Evolutionary conservation across 805 yeast genomes (phyloP).

Genomic region (Yarrowia hollandica): DNA sequence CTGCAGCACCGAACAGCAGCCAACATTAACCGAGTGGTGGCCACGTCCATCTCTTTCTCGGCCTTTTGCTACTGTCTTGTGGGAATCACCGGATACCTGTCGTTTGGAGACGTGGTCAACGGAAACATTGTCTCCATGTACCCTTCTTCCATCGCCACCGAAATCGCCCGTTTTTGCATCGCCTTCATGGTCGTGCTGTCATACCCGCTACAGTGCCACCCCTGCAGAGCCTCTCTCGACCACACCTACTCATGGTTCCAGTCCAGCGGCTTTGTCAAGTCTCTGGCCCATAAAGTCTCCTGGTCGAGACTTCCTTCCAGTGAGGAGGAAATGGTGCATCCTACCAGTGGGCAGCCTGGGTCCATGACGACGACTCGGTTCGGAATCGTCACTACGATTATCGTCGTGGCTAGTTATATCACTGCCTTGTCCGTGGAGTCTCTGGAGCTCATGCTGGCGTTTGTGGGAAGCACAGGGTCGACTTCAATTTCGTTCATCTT

Average conservation of each 20-base stretch:
- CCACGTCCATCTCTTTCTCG: slow-evolving; percentile 59
- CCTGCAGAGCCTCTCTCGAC: slow-evolving; percentile 78
- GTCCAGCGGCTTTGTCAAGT: slow-evolving; percentile 41
- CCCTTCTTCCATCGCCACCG: slow-evolving; percentile 65
- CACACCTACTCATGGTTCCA: slow-evolving; percentile 57
- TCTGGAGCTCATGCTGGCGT: slow-evolving; percentile 76
- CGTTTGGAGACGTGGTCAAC: slow-evolving; percentile 77
- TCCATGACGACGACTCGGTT: slow-evolving; percentile 38
- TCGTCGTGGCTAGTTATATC: slow-evolving; percentile 56
- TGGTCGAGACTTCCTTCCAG: slow-evolving; percentile 16
- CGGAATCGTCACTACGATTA: slow-evolving; percentile 45
- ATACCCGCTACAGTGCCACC: slow-evolving; percentile 90
- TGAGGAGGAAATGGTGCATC: slow-evolving; percentile 24
- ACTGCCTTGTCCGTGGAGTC: slow-evolving; percentile 69
- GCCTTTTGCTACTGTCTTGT: slow-evolving; percentile 63
- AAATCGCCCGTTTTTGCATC: slow-evolving; percentile 77
- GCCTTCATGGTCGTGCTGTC: slow-evolving; percentile 77
- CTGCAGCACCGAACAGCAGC: slow-evolving; percentile 55
- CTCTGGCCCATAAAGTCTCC: not conserved
- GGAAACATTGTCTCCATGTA: slow-evolving; percentile 80
- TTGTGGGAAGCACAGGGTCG: slow-evolving; percentile 92
- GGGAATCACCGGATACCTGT: slow-evolving; percentile 79
- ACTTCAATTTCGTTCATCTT: slow-evolving; percentile 87
- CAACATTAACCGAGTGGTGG: slow-evolving; percentile 51
- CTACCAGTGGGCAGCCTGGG: slow-evolving; percentile 6